Evolutionary conservation across 2,329 filamentous ascomycete species (phyloP), one percentile per base, ranked within the genome.

Genomic region (Chlorencoelia australis): DNA sequence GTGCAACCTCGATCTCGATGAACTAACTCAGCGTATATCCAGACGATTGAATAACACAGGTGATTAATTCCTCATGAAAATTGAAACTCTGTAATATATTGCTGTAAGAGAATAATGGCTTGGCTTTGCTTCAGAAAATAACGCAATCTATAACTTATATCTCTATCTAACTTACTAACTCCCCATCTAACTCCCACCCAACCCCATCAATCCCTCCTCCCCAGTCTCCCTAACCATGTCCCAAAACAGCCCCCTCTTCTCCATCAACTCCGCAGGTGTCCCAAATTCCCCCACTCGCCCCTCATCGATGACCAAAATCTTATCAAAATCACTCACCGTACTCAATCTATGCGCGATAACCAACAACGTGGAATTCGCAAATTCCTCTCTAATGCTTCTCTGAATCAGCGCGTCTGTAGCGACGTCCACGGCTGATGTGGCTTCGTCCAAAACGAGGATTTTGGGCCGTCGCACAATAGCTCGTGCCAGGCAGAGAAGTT

Each of bases 361-460:
- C 15, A 86, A 57, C 16, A 85, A 63, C 1, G 80, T 84, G 27
- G 71, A 73, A 42, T 73, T 71, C 1, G 67, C 71, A 46, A 84
- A 84, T 53, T 83, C 77, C 49, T 79, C 73, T 19, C 79, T 71
- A 48, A 87, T 84, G 35, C 70, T 75, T n/a, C 74, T 70, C 60
- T 86, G 81, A 48, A 86, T 86, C 21, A 82, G 66, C 2, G 68
- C 62, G 53, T 87, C 82, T 0, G 81, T 86, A 30, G 69, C 64
- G 71, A 82, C 82, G 57, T 86, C 82, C 3, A 87, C 79, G 1
- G 81, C 79, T 1, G 57, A 51, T 0, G 89, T 96, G 1, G 89
- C 89, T 61, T 96, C 89, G 64, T 96, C 89, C 59, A 87, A 94
- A 30, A 96, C 77, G 47, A 95, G 94, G 60, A 96, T 93, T 48